phyloP scores from a whole-genome alignment of 805 yeast genomes.

The Myxozyma geophila region DNA sequence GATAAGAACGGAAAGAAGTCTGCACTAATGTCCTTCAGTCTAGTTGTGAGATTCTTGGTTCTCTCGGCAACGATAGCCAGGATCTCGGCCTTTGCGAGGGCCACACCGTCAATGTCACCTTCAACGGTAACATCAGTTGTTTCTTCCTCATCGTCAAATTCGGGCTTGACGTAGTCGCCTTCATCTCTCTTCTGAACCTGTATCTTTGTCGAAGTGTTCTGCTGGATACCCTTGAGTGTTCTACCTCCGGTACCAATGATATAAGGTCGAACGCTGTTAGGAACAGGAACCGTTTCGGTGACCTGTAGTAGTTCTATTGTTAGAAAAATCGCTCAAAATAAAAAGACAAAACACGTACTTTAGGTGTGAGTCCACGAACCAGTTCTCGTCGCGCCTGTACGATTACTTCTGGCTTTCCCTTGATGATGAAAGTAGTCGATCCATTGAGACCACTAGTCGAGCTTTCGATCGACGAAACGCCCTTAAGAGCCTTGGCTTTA shows the following conservation, averaged over 20 bases:
- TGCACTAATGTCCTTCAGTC: constrained; percentile 33
- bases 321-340: neutral
- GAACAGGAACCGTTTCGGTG: constrained; percentile 62
- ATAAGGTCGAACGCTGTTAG: constrained; percentile 73
- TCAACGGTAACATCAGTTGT: constrained; percentile 66
- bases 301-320: constrained; percentile 6
- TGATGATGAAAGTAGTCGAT: constrained; percentile 74
- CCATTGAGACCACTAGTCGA: constrained; percentile 30
- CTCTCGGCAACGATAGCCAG: constrained; percentile 69
- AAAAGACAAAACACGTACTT: constrained; percentile 49
- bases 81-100: constrained; percentile 71
- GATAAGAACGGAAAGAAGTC: constrained; percentile 44
- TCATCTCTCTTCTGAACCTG: constrained; percentile 57
- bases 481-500: constrained; percentile 39
- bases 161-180: constrained; percentile 41
- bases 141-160: constrained; percentile 62
- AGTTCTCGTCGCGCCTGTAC: constrained; percentile 74
- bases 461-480: constrained; percentile 29
- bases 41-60: constrained; percentile 36
- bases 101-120: constrained; percentile 86
- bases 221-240: constrained; percentile 77
- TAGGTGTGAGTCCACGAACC: constrained; percentile 75
- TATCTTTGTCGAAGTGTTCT: constrained; percentile 66
- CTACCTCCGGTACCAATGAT: constrained; percentile 89
- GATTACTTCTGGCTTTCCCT: constrained; percentile 72